Base-by-base conservation (phyloP, 116 monocot genomes). In the Iris pallida region DNA sequence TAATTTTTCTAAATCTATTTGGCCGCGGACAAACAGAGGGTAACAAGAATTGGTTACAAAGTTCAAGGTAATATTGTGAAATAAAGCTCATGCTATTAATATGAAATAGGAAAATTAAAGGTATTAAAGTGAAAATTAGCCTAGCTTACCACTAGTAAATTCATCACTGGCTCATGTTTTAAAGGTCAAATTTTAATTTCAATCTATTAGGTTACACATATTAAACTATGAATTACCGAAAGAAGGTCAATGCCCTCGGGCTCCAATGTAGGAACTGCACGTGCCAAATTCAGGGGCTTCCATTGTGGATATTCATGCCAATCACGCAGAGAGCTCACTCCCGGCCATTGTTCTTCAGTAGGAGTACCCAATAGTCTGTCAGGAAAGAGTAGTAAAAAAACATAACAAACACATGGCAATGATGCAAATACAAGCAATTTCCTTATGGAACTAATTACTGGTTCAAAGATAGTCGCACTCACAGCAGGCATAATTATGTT, bases 281-380 rank as follows among this genome's bases (percentile, higher is more conserved):
- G 68, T 18, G 68, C 73, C 72, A 82, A 69, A 64, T 59, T 77
- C 12, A 70, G 77, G 44, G 81, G 73, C 49, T 71, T 73, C 81
- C 81, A 82, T 18, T 73, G 76, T 18, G 81, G 81, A 60, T 77
- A 82, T 66, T 73, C 81, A 68, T 82, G 81, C 81, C 81, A 82
- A n/a, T 77, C 81, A 40, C 71, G 53, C 47, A 82, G 59, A 12
- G 11, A 20, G 53, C 53, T 64, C 13, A 78, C 78, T 55, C 78
- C 78, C 43, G 77, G 82, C 82, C 82, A 82, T 54, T 69, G 57
- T 53, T 77, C 77, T 44, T 82, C 82, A 54, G 45, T 66, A 14
- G 82, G 82, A 69, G 82, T 82, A 8, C 82, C 82, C 59, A 82
- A 54, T 64, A 82, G 53, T 70, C 82, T 82, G 53, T 43, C 19